Conservation (phyloP, 1,284 basidiomycete genomes). For the Ustilago nuda region DNA sequence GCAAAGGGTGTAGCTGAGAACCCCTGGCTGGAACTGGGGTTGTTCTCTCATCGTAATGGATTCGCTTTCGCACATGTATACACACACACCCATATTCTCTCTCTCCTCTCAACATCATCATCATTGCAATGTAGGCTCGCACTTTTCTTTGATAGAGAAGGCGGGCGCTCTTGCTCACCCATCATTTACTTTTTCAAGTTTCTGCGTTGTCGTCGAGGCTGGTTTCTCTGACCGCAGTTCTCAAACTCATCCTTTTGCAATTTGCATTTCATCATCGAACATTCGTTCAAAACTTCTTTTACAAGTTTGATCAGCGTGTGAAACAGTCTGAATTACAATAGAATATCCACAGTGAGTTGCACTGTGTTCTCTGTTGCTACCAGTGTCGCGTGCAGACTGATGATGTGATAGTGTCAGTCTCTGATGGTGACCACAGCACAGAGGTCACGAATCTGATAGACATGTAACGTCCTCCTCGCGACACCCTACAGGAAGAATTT, state of each 20-base stretch:
- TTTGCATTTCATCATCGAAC: background rate
- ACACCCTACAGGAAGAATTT: too few relatives aligned
- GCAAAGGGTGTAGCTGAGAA: constrained; percentile 3
- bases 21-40: constrained; percentile 9
- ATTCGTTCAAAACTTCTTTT: background rate
- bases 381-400: too few relatives aligned
- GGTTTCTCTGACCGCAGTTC: constrained; percentile 4
- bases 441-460: too few relatives aligned
- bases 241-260: background rate
- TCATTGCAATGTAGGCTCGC: constrained; percentile 5
- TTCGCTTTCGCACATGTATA: constrained; percentile 5
- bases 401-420: too few relatives aligned
- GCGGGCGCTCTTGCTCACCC: constrained; percentile 7
- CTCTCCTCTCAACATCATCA: background rate
- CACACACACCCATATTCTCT: constrained; percentile 6
- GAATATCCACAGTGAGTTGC: too few relatives aligned
- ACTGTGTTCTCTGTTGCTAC: too few relatives aligned
- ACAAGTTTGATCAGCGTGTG: background rate
- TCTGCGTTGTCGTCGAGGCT: constrained; percentile 12
- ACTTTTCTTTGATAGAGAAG: background rate
- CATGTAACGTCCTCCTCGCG: too few relatives aligned
- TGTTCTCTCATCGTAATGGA: background rate
- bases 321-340: too few relatives aligned
- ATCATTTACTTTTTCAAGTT: background rate
- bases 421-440: too few relatives aligned